Evolutionary conservation across 371 early-diverging fungal genomes (phyloP).

Genomic region (Basidiobolus meristosporus): DNA sequence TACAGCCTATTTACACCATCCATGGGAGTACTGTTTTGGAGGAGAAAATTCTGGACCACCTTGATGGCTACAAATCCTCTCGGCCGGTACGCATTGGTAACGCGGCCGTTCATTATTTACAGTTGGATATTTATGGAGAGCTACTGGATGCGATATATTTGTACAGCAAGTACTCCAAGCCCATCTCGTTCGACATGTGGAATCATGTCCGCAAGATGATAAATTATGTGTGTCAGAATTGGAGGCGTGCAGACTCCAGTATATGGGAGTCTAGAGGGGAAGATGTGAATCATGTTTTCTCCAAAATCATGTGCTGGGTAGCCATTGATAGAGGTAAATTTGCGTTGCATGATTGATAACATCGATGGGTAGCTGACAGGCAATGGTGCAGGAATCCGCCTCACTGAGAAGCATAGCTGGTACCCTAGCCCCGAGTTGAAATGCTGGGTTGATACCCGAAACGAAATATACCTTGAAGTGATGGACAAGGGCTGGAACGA

Average conservation of each 20-base stretch:
- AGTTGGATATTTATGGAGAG: conserved; percentile 69
- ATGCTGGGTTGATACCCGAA: conserved; percentile 38
- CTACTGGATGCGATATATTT: conserved; percentile 67
- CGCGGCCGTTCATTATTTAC: conserved; percentile 58
- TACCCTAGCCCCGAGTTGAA: conserved; percentile 43
- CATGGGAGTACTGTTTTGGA: conserved; percentile 35
- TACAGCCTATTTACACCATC: conserved; percentile 70
- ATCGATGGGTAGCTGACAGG: no score
- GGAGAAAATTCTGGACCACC: conserved; percentile 39
- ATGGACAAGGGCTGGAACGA: conserved; percentile 46
- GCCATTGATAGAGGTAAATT: conserved; percentile 78
- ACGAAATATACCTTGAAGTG: conserved; percentile 48
- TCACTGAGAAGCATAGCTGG: conserved; percentile 53
- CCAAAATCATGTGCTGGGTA: conserved; percentile 73
- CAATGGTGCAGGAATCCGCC: no score
- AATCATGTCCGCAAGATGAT: conserved; percentile 32
- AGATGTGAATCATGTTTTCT: conserved; percentile 48
- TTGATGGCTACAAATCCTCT: conserved; percentile 59
- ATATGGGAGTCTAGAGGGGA: conserved; percentile 72
- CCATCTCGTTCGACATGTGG: conserved; percentile 68
- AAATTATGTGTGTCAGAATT: conserved; percentile 47
- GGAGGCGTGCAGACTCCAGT: conserved; percentile 46
- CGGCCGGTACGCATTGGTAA: conserved; percentile 67
- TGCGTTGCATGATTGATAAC: no score
- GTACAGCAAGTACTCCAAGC: conserved; percentile 56